Evolutionary conservation across 2,329 filamentous ascomycete genomes (phyloP), one percentile per base, ranked within the genome.

Genomic region (Septoria linicola): DNA sequence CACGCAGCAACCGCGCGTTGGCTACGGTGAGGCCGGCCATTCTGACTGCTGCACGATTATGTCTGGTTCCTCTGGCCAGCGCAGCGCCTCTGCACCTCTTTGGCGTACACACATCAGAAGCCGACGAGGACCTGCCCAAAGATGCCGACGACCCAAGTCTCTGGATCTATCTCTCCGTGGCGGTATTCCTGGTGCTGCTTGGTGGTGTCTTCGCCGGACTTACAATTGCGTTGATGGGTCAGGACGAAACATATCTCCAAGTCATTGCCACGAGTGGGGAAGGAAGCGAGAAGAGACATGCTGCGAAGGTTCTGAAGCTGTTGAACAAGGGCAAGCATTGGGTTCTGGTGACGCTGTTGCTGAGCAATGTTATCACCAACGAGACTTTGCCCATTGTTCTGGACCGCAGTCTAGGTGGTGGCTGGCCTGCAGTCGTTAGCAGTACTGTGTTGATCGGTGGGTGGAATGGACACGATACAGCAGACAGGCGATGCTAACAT

Each of bases 341-440:
- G 93, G 92, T 99, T 16, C 77, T 99, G 51, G 93, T 99, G 47
- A 97, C 93, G 2, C 75, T 99, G 20, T 80, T 99, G 6, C 77
- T 99, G 49, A 90, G 90, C 70, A 99, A 99, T 70, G 93, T 99
- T 66, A 95, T 99, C 64, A 95, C 95, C 59, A 97, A 99, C 70
- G 93, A 97, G 73, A 95, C 92, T 2, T 77, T 96, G 11, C 93
- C 93, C 21, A 96, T 99, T 56, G 89, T 99, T 8, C 80, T 99
- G 44, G 93, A 99, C 72, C 80, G 93, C 50, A 96, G 90, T 50
- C 81, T 99, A 14, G 93, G 93, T 23, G 93, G 93, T 60, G 93
- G 93, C 58, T 91, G 95, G 77, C 91, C 92, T 55, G 93, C 93
- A 55, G 89, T 97, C 17, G 79, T 97, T 45, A 90, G 91, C 63